Base-by-base conservation (phyloP, 2,329 filamentous ascomycete genomes). In the Tolypocladium ovalisporum region DNA sequence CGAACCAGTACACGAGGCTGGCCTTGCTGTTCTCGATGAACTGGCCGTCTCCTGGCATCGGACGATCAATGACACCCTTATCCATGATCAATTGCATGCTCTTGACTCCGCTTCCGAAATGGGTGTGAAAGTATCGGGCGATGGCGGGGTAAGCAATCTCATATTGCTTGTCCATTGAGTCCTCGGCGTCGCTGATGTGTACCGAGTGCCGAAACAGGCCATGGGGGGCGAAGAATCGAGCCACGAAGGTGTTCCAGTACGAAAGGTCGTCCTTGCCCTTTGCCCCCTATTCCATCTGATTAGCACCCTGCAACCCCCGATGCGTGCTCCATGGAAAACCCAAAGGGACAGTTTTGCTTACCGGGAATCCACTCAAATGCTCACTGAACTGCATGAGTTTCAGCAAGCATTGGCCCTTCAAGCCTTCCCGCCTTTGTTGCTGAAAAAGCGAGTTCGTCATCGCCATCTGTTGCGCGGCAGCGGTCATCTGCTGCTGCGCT, bases 1-100 rank as follows among this genome's bases (percentile, higher is more conserved):
- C 84, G 67, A 93, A 97, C 83, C 89, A 95, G 69, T 96, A 95
- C 6, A 94, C 87, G 58, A 97, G 83, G 66, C 85, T 94, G 32
- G 90, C 85, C 65, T 85, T 88, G 29, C 76, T 75, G 66, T 89
- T 90, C 64, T 90, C 87, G 27, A 97, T 86, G 63, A 86, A 86
- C 65, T 88, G 85, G 52, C 83, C 84, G 53, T 86, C 84, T 57
- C 81, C 82, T 1, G 80, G 77, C 39, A 88, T 70, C 12, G 78
- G 73, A 54, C 77, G 77, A 61, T 87, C 83, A 0, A 72, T 72
- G 1, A 75, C 78, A 2, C 78, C 77, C 66, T 84, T 86, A 64
- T 96, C 91, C 65, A 96, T 81, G 27, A 91, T 84, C 68, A 97
- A 81, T 69, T 96, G 90, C 64, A 97, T 89, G 56, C 86, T 89